Base-by-base conservation (phyloP, 1,139 yeast species). In the Taphrina deformans region DNA sequence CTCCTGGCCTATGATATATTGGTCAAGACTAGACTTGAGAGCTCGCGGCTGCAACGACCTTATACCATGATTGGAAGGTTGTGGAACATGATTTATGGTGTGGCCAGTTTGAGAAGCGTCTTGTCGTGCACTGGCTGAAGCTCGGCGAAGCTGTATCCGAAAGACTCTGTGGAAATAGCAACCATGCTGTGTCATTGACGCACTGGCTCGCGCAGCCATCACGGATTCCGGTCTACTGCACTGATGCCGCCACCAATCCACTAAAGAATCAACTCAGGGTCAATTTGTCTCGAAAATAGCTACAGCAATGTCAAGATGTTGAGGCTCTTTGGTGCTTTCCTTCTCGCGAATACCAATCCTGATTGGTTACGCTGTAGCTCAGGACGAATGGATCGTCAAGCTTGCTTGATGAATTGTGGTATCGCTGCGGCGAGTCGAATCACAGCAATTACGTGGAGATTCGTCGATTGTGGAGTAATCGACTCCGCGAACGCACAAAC, bases 1-100 rank as follows among this genome's bases (percentile, higher is more conserved):
- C 0, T 80, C 81, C 71, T 83, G 86, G 0, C 85, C 85, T 27
- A 82, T 76, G 23, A 83, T 80, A 69, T 79, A 82, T 58, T 76
- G 77, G 69, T 83, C 85, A 14, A 83, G 73, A 67, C 75, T 78
- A 1, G 71, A 70, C 69, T 81, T 80, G 62, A 83, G 70, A 40
- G 73, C 73, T 52, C 75, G 78, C 0, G 85, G 85, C 31, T 45
- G 61, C 6, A 45, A 29, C 12, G 40, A 23, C 9, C 41, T 26
- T 9, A 38, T 35, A 10, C 29, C 35, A 18, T 53, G 58, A 9
- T 16, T 21, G 12, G 27, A 12, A n/a, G 45, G 7, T 14, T 53
- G 46, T 5, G 29, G 48, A 14, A 40, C n/a, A 23, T 53, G 58
- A 38, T 40, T 35, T 2, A 53, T 53, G 12, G 29, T 35, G 29